Evolutionary conservation across 2,329 filamentous ascomycete genomes (phyloP), one percentile per base, ranked within the genome.

Genomic region (Cladophialophora immunda): DNA sequence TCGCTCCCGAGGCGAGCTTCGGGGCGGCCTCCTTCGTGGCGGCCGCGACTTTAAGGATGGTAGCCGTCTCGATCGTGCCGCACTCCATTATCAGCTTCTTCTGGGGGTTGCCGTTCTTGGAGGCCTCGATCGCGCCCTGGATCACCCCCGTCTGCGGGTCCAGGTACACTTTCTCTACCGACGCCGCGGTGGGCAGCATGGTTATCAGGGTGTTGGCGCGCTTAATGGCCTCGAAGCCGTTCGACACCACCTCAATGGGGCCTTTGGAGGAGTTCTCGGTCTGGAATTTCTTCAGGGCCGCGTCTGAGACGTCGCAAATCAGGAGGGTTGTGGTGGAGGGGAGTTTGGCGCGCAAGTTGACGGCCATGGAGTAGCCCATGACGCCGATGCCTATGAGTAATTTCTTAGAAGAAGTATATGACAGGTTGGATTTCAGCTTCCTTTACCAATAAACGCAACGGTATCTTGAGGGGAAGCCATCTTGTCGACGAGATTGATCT

Each of bases 1-100:
- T 62, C 19, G 68, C 59, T 1, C 62, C 62, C 5, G 30, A n/a
- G 27, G 61, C 58, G 38, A 73, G 67, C 45, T 64, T 58, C 13
- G 62, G 32, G 4, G 61, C 62, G 17, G 64, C 66, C 4, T 71
- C 62, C n/a, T 63, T 58, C n/a, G 66, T 55, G 6, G 70, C 69
- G 52, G 81, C 81, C 19, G 77, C 71, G 27, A 86, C 80, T 13
- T 76, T 75, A 27, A 85, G 77, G 38, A 80, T 84, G 3, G 83
- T 85, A 4, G 79, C 81, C 0, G 82, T 84, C 70, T 86, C 85
- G 73, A 87, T 87, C 8, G 85, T 86, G 0, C 83, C 85, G 73
- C 83, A 86, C 73, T 87, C 85, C 68, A 74, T 74, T 68, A 86
- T 80, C 50, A 86, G 75, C 22, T 85, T 77, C 67, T 85, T 84